These are phyloP conservation scores for Ilyonectria robusta DNA, from an alignment of 2,329 filamentous ascomycete species.

Conservation along the genomic window DNA sequence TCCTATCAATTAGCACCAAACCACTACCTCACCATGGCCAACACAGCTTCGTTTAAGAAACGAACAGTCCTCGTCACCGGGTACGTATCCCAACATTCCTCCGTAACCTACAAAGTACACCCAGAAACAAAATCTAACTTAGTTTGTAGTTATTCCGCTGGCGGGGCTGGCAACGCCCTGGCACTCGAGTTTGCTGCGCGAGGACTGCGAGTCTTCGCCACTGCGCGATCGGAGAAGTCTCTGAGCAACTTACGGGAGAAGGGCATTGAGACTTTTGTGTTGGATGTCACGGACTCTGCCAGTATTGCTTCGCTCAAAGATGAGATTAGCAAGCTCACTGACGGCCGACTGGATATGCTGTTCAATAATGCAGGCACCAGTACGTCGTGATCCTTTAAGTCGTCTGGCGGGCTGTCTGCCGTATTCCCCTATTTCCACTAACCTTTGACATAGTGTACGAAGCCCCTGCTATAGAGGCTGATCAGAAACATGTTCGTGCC, in stretches of 20 bases:
- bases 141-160: slow-evolving; percentile 19
- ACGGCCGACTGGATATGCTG: slow-evolving; percentile 16
- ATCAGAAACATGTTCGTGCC: slow-evolving; percentile 3
- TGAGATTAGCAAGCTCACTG: background rate
- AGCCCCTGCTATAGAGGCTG: slow-evolving; percentile 26
- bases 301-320: slow-evolving; percentile 9
- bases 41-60: too few relatives aligned
- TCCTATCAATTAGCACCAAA: too few relatives aligned
- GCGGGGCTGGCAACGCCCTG: slow-evolving; percentile 21
- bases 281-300: slow-evolving; percentile 19
- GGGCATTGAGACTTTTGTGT: slow-evolving; percentile 19
- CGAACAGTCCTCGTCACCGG: slow-evolving; percentile 6
- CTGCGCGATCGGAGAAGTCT: slow-evolving; percentile 18
- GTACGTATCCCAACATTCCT: background rate
- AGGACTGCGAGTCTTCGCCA: slow-evolving; percentile 30
- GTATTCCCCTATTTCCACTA: too few relatives aligned
- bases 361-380: slow-evolving; percentile 29
- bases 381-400: background rate
- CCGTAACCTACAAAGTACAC: too few relatives aligned
- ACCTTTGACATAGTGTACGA: slow-evolving; percentile 23
- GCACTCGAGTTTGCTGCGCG: slow-evolving; percentile 17
- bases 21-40: too few relatives aligned
- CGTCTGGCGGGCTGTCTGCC: too few relatives aligned
- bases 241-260: slow-evolving; percentile 9
- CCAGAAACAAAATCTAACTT: background rate